Percentiles rank a stretch among this genome's conserved stretches.
Evolutionary conservation across 345 rosid genomes (phyloP).

Genomic region (Hevea brasiliensis): DNA sequence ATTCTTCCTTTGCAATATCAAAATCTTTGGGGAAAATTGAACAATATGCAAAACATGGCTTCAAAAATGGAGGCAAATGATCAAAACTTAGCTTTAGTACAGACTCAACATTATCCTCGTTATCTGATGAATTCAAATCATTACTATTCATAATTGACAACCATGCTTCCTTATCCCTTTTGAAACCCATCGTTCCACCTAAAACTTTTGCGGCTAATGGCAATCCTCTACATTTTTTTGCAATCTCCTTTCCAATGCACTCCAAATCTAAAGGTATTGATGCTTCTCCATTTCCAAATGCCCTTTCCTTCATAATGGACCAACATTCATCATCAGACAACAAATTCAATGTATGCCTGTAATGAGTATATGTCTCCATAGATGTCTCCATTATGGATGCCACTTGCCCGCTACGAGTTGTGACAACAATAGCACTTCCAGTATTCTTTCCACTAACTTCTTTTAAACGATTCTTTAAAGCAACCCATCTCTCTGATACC

Average conservation of each 20-base stretch:
- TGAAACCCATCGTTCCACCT: conserved; percentile 1
- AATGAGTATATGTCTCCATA: too few relatives aligned
- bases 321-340: too few relatives aligned
- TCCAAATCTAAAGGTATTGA: neutral
- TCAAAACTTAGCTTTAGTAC: conserved; percentile 17
- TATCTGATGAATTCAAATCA: conserved; percentile 1
- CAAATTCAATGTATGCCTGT: too few relatives aligned
- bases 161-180: conserved; percentile 7
- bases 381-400: too few relatives aligned
- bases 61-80: conserved; percentile 1
- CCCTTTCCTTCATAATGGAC: too few relatives aligned
- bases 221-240: conserved; percentile 22
- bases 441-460: too few relatives aligned
- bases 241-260: conserved; percentile 24
- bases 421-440: too few relatives aligned
- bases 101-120: conserved; percentile 4
- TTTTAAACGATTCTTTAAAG: too few relatives aligned
- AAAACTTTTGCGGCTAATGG: conserved; percentile 19
- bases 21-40: conserved; percentile 8
- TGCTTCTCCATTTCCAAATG: neutral
- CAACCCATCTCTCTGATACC: too few relatives aligned
- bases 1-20: neutral
- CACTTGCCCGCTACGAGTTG: too few relatives aligned
- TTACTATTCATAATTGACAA: conserved; percentile 1
- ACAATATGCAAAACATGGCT: conserved; percentile 19